Evolutionary conservation across 169 alveolate species (phyloP).

Genomic region (Eimeria maxima): DNA sequence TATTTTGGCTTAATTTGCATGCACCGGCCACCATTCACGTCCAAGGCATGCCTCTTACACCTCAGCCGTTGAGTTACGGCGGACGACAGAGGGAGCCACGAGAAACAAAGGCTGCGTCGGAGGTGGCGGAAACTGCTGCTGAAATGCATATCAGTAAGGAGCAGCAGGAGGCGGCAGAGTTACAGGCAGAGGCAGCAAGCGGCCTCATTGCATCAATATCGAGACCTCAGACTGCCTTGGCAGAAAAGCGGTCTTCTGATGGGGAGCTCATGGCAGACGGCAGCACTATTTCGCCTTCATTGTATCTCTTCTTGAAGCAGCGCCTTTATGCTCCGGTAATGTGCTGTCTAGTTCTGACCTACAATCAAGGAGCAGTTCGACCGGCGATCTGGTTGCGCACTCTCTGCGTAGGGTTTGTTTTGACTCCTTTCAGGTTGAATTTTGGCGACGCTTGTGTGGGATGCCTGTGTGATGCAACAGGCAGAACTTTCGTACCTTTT

Average conservation of each 20-base stretch:
- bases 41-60: slow-evolving; percentile 91
- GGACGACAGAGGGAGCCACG: slow-evolving; percentile 40
- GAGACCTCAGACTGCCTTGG: slow-evolving; percentile 75
- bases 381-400: background rate
- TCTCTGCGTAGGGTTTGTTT: background rate
- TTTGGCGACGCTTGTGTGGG: background rate
- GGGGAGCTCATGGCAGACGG: slow-evolving; percentile 72
- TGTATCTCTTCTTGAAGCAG: slow-evolving; percentile 79
- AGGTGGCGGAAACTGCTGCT: slow-evolving; percentile 30
- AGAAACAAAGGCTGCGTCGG: slow-evolving; percentile 50
- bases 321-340: slow-evolving; percentile 83
- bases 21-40: slow-evolving; percentile 90
- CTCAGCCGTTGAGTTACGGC: slow-evolving; percentile 85
- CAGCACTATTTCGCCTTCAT: slow-evolving; percentile 53
- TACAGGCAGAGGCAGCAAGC: slow-evolving; percentile 30
- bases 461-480: slow-evolving; percentile 40
- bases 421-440: background rate
- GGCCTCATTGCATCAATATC: slow-evolving; percentile 56
- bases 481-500: slow-evolving; percentile 92
- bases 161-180: slow-evolving; percentile 60
- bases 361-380: background rate
- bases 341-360: background rate
- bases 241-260: slow-evolving; percentile 70
- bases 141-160: slow-evolving; percentile 79
- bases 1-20: slow-evolving; percentile 93